A percentile compares a stretch with the other conserved stretches of the same genome.
Evolutionary conservation across 768 basidiomycete species (phyloP).

Genomic region (Tubosaeta sp.): DNA sequence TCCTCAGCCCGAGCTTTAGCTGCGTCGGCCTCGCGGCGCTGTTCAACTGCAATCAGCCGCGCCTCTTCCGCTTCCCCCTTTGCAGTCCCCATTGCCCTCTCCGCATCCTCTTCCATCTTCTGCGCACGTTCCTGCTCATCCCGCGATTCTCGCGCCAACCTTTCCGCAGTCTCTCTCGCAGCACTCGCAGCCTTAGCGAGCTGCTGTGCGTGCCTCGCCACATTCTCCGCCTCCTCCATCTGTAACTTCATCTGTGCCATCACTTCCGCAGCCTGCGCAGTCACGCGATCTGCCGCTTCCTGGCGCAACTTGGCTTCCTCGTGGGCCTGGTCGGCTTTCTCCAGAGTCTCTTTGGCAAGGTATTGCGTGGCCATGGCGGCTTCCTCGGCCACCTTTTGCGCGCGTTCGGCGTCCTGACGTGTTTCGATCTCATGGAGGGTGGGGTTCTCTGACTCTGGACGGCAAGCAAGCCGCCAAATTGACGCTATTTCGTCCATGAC

Average conservation of each 20-base stretch:
- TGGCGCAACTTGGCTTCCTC: slow-evolving; percentile 1
- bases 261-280: slow-evolving; percentile 9
- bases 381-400: not conserved
- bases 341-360: not conserved
- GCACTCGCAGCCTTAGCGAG: slow-evolving; percentile 2
- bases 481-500: slow-evolving; percentile 10
- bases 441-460: slow-evolving; percentile 8
- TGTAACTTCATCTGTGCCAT: slow-evolving; percentile 2
- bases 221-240: slow-evolving; percentile 4
- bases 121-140: slow-evolving; percentile 3
- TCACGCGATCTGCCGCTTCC: slow-evolving; percentile 3
- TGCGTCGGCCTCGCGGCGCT: slow-evolving; percentile 4
- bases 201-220: not conserved
- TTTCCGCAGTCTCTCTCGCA: slow-evolving; percentile 5
- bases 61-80: slow-evolving; percentile 6
- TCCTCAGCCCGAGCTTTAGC: slow-evolving; percentile 6
- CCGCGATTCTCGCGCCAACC: not conserved
- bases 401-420: not conserved
- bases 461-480: not conserved
- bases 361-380: slow-evolving; percentile 5
- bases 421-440: slow-evolving; percentile 5
- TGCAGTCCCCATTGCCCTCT: slow-evolving; percentile 1
- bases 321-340: slow-evolving; percentile 5
- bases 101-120: slow-evolving; percentile 1
- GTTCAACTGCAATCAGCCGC: slow-evolving; percentile 6